These are phyloP conservation scores for Thymus quinquecostatus DNA, from an alignment of 257 asterid genomes.

Conservation along the genomic window DNA sequence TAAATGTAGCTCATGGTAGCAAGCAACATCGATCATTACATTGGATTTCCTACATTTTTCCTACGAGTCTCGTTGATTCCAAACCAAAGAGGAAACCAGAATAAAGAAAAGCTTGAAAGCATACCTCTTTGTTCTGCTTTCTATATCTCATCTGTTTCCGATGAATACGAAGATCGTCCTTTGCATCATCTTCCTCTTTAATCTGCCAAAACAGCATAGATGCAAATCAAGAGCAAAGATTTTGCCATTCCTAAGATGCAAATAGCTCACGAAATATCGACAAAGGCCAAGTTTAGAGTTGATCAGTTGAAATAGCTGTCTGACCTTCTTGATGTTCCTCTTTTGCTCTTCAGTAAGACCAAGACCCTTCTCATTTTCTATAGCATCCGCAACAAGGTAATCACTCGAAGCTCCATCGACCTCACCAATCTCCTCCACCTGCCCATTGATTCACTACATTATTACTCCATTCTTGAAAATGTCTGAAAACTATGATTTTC, in stretches of 20 bases:
- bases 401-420: conserved; percentile 56
- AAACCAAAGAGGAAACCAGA: not conserved
- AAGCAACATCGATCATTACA: not conserved
- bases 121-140: conserved; percentile 48
- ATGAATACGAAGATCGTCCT: conserved; percentile 42
- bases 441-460: conserved; percentile 16
- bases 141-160: conserved; percentile 48
- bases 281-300: not conserved
- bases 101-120: conserved; percentile 13
- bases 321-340: conserved; percentile 69
- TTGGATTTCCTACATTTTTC: not conserved
- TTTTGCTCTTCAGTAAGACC: conserved; percentile 70
- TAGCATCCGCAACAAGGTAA: conserved; percentile 71
- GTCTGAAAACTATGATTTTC: not conserved
- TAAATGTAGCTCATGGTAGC: conserved; percentile 14
- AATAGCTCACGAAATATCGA: not conserved
- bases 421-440: conserved; percentile 91
- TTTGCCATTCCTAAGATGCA: not conserved
- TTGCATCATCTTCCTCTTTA: conserved; percentile 71
- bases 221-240: not conserved
- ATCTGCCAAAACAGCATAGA: conserved; percentile 46
- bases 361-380: conserved; percentile 70
- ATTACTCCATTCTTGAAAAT: not conserved
- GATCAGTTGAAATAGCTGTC: not conserved
- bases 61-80: not conserved